Evolutionary conservation across 2,329 filamentous ascomycete genomes (phyloP).

Genomic region (Chalaropsis thielavioides): DNA sequence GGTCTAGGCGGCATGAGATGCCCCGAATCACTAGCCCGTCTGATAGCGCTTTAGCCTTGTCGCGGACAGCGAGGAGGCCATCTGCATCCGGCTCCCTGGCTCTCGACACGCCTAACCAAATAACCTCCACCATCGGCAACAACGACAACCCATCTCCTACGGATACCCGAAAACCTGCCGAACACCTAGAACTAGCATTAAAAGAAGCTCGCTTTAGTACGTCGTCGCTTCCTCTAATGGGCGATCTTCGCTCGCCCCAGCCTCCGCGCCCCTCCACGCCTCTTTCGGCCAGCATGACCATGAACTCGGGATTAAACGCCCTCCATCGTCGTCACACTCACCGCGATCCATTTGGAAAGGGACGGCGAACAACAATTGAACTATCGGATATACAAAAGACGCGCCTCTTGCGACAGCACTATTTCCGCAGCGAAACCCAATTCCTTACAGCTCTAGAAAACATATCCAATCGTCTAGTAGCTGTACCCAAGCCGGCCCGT

Average conservation of each 20-base stretch:
- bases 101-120: conserved; percentile 6
- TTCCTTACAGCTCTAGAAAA: conserved; percentile 68
- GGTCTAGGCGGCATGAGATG: conserved; percentile 31
- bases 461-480: conserved; percentile 71
- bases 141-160: neutral
- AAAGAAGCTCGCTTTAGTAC: conserved; percentile 51
- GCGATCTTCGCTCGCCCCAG: conserved; percentile 41
- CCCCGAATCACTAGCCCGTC: conserved; percentile 16
- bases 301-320: conserved; percentile 32
- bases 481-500: conserved; percentile 67
- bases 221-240: conserved; percentile 47
- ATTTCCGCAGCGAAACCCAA: conserved; percentile 68
- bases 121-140: conserved; percentile 4
- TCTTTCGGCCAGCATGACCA: conserved; percentile 37
- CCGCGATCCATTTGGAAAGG: conserved; percentile 32
- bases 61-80: neutral
- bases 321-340: conserved; percentile 47
- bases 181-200: conserved; percentile 36
- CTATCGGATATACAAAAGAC: conserved; percentile 52
- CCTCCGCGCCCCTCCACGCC: conserved; percentile 38
- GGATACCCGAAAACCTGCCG: conserved; percentile 28
- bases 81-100: conserved; percentile 17
- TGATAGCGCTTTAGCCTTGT: conserved; percentile 6
- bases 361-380: conserved; percentile 42
- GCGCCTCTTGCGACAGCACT: conserved; percentile 62